Percentiles rank a stretch among this genome's conserved stretches.
These are phyloP conservation scores for Boletellus sp. DNA, from an alignment of 1,284 basidiomycete species.

Conservation along the genomic window DNA sequence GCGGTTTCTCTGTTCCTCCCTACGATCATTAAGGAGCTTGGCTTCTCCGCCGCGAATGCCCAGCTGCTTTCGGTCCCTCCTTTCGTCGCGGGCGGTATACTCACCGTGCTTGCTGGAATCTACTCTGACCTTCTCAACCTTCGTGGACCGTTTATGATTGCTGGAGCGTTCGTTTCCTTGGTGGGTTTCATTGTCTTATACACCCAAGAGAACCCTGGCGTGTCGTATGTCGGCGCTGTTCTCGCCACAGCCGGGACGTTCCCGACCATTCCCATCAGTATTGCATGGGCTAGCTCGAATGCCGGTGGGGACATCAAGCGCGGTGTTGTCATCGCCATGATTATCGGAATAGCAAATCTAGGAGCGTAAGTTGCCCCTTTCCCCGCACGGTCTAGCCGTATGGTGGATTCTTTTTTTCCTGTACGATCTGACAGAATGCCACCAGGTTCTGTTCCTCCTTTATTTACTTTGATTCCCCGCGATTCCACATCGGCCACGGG, in stretches of 20 bases:
- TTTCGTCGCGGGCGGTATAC: slow-evolving; percentile 42
- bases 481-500: slow-evolving; percentile 49
- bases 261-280: slow-evolving; percentile 46
- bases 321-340: slow-evolving; percentile 51
- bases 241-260: slow-evolving; percentile 52
- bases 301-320: slow-evolving; percentile 53
- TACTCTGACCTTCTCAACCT: slow-evolving; percentile 40
- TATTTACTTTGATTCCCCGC: slow-evolving; percentile 42
- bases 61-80: slow-evolving; percentile 56
- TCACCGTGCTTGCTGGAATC: slow-evolving; percentile 41
- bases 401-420: no score
- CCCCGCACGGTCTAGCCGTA: no score
- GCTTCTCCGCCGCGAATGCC: slow-evolving; percentile 53
- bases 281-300: slow-evolving; percentile 56
- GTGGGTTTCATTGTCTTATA: slow-evolving; percentile 46
- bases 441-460: slow-evolving; percentile 38
- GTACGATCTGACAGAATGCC: neutral
- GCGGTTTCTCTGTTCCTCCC: slow-evolving; percentile 57
- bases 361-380: slow-evolving; percentile 37
- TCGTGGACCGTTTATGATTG: slow-evolving; percentile 45
- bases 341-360: slow-evolving; percentile 49
- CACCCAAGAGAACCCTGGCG: slow-evolving; percentile 32
- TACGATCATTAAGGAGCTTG: slow-evolving; percentile 51
- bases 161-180: slow-evolving; percentile 36
- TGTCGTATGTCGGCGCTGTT: slow-evolving; percentile 48